These are phyloP conservation scores for Plantago elongata DNA, from an alignment of 257 asterid genomes.

Conservation along the genomic window DNA sequence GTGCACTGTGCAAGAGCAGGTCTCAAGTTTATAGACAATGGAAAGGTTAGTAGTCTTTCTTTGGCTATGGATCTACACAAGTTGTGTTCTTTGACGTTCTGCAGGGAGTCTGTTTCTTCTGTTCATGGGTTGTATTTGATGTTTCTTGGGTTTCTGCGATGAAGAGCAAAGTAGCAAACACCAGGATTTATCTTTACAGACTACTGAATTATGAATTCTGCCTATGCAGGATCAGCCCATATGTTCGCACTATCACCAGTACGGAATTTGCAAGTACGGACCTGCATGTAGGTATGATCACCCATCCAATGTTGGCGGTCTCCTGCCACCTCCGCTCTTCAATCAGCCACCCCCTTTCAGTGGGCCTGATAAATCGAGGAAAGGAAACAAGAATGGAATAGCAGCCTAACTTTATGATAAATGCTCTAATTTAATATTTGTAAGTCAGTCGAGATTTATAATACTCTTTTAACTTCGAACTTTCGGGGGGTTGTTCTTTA, in stretches of 20 bases:
- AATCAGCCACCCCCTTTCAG: constrained; percentile 28
- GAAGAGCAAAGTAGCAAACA: too few relatives aligned
- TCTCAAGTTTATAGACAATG: too few relatives aligned
- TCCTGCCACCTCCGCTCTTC: constrained; percentile 21
- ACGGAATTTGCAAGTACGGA: constrained; percentile 91
- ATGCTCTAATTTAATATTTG: constrained; percentile 2
- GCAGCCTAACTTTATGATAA: constrained; percentile 1
- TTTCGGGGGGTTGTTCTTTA: not conserved
- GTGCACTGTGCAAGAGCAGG: too few relatives aligned
- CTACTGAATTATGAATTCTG: not conserved
- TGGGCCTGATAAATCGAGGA: constrained; percentile 33
- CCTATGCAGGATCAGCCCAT: constrained; percentile 62
- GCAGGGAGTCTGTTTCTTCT: too few relatives aligned
- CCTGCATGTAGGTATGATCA: constrained; percentile 86
- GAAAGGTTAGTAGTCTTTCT: too few relatives aligned
- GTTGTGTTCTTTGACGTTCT: too few relatives aligned
- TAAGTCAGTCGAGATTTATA: not conserved
- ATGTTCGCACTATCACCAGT: constrained; percentile 69
- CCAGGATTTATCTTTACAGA: not conserved
- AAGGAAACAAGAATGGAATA: constrained; percentile 39
- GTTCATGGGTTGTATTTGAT: too few relatives aligned
- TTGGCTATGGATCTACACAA: too few relatives aligned
- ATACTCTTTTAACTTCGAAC: not conserved
- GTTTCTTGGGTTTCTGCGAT: too few relatives aligned
- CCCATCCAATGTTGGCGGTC: constrained; percentile 44